Percentiles rank a stretch among this genome's conserved stretches.
These are phyloP conservation scores for Kodamaea sp. DNA, from an alignment of 1,139 yeast species.

Conservation along the genomic window DNA sequence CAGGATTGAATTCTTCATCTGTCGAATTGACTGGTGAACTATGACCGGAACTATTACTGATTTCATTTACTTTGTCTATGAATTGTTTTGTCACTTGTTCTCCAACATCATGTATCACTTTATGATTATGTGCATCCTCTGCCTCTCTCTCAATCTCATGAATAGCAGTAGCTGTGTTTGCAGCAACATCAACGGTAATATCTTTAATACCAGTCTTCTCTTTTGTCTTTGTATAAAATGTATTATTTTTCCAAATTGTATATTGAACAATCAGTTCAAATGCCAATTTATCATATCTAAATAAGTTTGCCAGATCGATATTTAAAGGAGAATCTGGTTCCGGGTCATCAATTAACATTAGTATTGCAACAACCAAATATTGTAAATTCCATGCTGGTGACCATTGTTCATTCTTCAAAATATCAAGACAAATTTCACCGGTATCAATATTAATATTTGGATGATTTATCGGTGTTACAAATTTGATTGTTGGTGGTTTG, in stretches of 20 bases:
- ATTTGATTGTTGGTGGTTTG: slow-evolving; percentile 63
- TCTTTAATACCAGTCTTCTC: not conserved
- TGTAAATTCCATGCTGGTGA: slow-evolving; percentile 85
- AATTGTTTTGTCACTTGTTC: slow-evolving; percentile 24
- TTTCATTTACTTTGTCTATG: slow-evolving; percentile 22
- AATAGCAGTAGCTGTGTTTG: not conserved
- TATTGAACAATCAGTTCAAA: slow-evolving; percentile 63
- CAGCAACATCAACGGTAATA: too few relatives aligned
- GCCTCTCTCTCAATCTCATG: slow-evolving; percentile 2
- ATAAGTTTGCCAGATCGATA: slow-evolving; percentile 79
- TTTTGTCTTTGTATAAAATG: slow-evolving; percentile 10
- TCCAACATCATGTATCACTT: slow-evolving; percentile 23
- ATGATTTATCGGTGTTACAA: slow-evolving; percentile 66
- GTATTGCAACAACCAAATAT: slow-evolving; percentile 67
- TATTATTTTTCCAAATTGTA: slow-evolving; percentile 47
- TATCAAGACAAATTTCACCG: slow-evolving; percentile 77
- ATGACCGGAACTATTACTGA: slow-evolving; percentile 11
- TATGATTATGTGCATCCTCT: slow-evolving; percentile 12
- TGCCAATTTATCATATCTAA: slow-evolving; percentile 50
- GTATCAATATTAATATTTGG: slow-evolving; percentile 61
- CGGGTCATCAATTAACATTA: slow-evolving; percentile 67
- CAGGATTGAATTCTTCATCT: slow-evolving; percentile 18
- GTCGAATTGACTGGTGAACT: slow-evolving; percentile 14
- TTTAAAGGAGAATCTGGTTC: slow-evolving; percentile 86
- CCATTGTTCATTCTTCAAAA: slow-evolving; percentile 64